phyloP scores from a whole-genome alignment of 208 protist species.

The Wallacemonas sp. region DNA sequence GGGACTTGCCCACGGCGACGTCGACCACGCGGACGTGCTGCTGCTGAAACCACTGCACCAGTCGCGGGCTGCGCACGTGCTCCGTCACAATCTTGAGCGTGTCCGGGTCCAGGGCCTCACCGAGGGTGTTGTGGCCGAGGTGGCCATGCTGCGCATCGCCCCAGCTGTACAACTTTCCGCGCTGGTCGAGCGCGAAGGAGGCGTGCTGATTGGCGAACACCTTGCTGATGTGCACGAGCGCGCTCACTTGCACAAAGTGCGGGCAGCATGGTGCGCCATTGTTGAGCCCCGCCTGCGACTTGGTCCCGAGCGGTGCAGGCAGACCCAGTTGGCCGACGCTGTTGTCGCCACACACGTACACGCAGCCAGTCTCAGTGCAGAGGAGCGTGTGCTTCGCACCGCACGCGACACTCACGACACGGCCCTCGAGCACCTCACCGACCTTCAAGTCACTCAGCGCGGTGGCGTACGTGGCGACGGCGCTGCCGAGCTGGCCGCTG shows the following conservation, averaged over 20 bases:
- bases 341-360: slow-evolving; percentile 80
- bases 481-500: slow-evolving; percentile 64
- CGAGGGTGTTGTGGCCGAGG: slow-evolving; percentile 67
- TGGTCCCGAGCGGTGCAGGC: slow-evolving; percentile 20
- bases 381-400: slow-evolving; percentile 68
- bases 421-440: slow-evolving; percentile 47
- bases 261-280: slow-evolving; percentile 12
- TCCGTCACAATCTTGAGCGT: slow-evolving; percentile 59
- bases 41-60: slow-evolving; percentile 71
- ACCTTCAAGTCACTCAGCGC: slow-evolving; percentile 56
- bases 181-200: slow-evolving; percentile 62
- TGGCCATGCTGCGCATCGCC: slow-evolving; percentile 75
- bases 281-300: slow-evolving; percentile 10
- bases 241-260: slow-evolving; percentile 30
- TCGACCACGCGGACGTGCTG: slow-evolving; percentile 67
- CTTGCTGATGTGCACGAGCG: slow-evolving; percentile 53
- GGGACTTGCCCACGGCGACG: slow-evolving; percentile 57
- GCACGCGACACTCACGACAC: slow-evolving; percentile 59
- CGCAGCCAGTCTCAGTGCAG: slow-evolving; percentile 52
- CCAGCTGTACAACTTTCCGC: slow-evolving; percentile 74
- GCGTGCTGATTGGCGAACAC: slow-evolving; percentile 64
- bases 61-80: slow-evolving; percentile 45
- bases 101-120: slow-evolving; percentile 56
- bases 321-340: slow-evolving; percentile 70
- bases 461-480: slow-evolving; percentile 62